Evolutionary conservation across 768 basidiomycete genomes (phyloP).

Genomic region (Cystofilobasidium macerans): DNA sequence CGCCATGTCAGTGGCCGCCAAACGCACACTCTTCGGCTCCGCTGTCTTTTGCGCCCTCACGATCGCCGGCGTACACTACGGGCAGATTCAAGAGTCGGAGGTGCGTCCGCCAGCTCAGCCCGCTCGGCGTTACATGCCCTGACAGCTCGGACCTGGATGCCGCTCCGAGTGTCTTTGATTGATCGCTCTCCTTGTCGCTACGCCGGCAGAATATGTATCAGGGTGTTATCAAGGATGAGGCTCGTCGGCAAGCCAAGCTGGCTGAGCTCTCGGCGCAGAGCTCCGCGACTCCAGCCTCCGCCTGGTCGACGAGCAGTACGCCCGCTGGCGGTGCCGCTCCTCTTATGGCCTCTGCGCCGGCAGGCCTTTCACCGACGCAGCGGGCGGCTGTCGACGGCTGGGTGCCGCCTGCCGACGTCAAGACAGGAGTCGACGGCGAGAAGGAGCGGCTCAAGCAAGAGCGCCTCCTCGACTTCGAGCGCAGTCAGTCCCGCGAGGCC

Average conservation of each 20-base stretch:
- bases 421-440: background rate
- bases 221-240: constrained; percentile 15
- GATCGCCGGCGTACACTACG: constrained; percentile 13
- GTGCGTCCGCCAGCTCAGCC: background rate
- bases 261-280: constrained; percentile 1
- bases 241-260: constrained; percentile 5
- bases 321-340: too few species aligned
- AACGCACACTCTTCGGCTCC: constrained; percentile 11
- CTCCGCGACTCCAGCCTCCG: background rate
- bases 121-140: background rate
- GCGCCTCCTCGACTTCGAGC: constrained; percentile 5
- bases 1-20: constrained; percentile 6
- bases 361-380: background rate
- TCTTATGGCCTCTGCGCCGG: too few species aligned
- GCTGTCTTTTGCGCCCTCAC: background rate
- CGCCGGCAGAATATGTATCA: constrained; percentile 7
- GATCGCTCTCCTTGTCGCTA: background rate
- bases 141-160: too few species aligned
- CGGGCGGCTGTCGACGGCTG: background rate
- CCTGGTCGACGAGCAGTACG: background rate
- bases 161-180: too few species aligned
- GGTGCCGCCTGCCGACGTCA: background rate
- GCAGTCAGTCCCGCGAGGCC: background rate
- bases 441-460: background rate
- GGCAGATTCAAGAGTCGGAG: constrained; percentile 10